Evolutionary conservation across 164 flowering plant species (phyloP).

Genomic region (Vitis cinerea): DNA sequence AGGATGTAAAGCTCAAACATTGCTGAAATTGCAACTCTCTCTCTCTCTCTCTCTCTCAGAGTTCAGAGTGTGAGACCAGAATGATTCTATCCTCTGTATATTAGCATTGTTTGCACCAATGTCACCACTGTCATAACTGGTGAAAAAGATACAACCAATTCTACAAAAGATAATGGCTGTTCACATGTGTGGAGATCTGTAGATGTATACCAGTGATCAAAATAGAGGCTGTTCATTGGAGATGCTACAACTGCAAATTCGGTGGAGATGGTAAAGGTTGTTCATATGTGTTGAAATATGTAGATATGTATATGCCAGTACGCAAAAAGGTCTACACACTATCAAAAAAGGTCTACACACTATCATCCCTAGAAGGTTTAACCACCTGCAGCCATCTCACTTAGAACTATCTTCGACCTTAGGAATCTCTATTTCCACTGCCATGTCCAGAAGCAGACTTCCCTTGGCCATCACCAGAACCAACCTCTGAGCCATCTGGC

Average conservation of each 20-base stretch:
- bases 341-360: neutral
- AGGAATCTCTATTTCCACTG: conserved; percentile 1
- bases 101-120: neutral
- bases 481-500: conserved; percentile 18
- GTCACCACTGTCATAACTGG: neutral
- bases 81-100: neutral
- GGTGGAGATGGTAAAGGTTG: neutral
- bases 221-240: too few species aligned
- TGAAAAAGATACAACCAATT: neutral
- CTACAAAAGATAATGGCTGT: too few species aligned
- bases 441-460: conserved; percentile 12
- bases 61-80: neutral
- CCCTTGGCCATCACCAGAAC: conserved; percentile 19
- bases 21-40: too few species aligned
- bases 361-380: neutral
- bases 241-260: neutral
- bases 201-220: too few species aligned
- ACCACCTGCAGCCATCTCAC: neutral
- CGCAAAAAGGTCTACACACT: neutral
- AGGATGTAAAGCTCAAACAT: too few species aligned
- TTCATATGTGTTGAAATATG: neutral
- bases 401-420: neutral
- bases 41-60: too few species aligned
- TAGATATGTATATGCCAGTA: neutral
- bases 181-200: too few species aligned